Percentiles rank a stretch among this genome's conserved stretches.
Conservation (phyloP, 139 green algal species). For the Micromonas pusilla region DNA sequence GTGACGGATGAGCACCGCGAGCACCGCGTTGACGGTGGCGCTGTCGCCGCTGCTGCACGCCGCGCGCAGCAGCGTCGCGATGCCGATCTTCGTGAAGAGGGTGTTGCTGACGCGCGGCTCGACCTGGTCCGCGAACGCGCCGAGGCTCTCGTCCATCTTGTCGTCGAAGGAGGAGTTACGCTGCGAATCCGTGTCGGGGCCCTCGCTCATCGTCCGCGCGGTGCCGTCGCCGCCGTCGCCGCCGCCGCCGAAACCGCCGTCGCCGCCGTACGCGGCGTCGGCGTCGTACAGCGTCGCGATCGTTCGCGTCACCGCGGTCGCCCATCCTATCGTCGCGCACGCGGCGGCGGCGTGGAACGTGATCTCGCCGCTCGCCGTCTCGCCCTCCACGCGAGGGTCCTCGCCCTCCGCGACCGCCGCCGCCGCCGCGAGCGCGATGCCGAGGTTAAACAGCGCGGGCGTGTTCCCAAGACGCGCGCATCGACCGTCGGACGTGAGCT, state of each 20-base stretch:
- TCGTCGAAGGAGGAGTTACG: no score
- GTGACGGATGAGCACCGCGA: not conserved
- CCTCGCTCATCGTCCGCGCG: no score
- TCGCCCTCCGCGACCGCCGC: no score
- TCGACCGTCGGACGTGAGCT: not conserved
- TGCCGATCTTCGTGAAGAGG: not conserved
- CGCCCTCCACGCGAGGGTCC: no score
- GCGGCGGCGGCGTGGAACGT: not conserved
- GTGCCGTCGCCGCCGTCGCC: no score
- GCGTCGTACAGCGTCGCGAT: not conserved
- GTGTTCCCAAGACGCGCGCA: not conserved
- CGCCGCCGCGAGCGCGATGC: not conserved
- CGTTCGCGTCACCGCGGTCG: no score
- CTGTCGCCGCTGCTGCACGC: not conserved
- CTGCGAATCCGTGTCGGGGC: no score
- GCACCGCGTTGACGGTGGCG: not conserved
- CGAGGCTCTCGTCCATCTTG: no score
- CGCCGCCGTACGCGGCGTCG: no score
- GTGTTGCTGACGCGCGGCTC: not conserved
- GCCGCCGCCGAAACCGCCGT: no score
- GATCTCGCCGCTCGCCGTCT: no score
- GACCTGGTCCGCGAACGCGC: no score
- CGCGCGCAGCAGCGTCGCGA: not conserved
- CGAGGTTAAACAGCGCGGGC: not conserved
- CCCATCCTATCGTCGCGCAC: not conserved